Percentiles rank a stretch among this genome's conserved stretches.
Conservation (phyloP, 2,329 filamentous ascomycete genomes). For the Exophiala sp. region DNA sequence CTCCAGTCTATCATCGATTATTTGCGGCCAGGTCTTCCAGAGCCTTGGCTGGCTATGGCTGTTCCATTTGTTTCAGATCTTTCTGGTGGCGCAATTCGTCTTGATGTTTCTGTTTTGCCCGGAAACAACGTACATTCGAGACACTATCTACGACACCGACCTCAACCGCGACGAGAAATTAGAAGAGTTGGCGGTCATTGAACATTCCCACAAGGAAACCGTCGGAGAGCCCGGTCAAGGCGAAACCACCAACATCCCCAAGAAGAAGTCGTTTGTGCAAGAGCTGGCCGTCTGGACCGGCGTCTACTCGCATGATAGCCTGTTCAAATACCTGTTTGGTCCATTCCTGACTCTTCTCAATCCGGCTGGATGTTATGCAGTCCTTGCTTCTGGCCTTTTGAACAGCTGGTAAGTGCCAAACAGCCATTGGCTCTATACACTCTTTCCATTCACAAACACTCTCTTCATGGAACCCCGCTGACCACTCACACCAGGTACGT, state of each 20-base stretch:
- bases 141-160: constrained; percentile 29
- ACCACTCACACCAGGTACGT: constrained; percentile 13
- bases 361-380: constrained; percentile 29
- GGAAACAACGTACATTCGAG: constrained; percentile 30
- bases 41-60: constrained; percentile 28
- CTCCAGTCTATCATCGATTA: constrained; percentile 37
- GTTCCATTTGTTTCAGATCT: constrained; percentile 31
- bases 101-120: constrained; percentile 32
- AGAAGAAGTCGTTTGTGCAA: constrained; percentile 24
- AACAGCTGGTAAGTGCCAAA: constrained; percentile 29
- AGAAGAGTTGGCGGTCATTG: constrained; percentile 17
- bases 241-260: constrained; percentile 2
- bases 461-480: too few relatives aligned
- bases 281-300: constrained; percentile 25
- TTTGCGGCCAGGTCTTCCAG: constrained; percentile 27
- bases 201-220: constrained; percentile 17
- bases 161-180: constrained; percentile 16
- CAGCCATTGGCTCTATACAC: too few relatives aligned
- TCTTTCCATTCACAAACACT: too few relatives aligned
- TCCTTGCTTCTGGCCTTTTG: constrained; percentile 22
- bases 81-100: constrained; percentile 29
- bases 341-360: constrained; percentile 33
- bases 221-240: constrained; percentile 11
- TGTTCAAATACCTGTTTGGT: constrained; percentile 30
- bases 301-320: constrained; percentile 18